Evolutionary conservation across 495 filamentous ascomycete genomes (phyloP).

Genomic region (Thermochaetoides thermophila): DNA sequence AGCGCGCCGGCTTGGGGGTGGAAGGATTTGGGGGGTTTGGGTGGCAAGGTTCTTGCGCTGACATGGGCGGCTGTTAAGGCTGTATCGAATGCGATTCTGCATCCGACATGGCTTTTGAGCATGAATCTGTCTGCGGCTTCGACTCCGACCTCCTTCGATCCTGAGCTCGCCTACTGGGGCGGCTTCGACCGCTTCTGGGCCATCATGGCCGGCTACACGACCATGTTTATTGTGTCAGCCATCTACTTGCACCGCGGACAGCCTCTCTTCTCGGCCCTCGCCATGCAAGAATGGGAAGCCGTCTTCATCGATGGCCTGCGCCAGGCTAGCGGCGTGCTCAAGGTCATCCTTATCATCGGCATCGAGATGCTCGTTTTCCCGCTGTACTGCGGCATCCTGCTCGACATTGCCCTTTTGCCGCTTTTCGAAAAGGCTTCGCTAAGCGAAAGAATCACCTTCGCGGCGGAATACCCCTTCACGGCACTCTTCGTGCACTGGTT

Average conservation of each 20-base stretch:
- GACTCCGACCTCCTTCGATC: conserved; percentile 35
- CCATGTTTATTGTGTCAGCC: conserved; percentile 56
- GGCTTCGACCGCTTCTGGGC: conserved; percentile 64
- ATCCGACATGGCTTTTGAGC: conserved; percentile 35
- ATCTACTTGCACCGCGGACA: conserved; percentile 60
- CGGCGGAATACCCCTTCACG: conserved; percentile 58
- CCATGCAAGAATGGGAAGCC: conserved; percentile 59
- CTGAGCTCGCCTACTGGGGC: conserved; percentile 59
- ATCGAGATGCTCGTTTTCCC: conserved; percentile 99
- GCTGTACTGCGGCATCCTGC: conserved; percentile 80
- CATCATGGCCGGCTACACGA: conserved; percentile 64
- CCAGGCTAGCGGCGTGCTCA: conserved; percentile 92
- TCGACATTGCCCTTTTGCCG: conserved; percentile 79
- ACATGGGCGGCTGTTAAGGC: conserved; percentile 7
- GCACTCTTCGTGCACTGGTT: conserved; percentile 98
- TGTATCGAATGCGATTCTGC: conserved; percentile 9
- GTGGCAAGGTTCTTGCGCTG: conserved; percentile 1
- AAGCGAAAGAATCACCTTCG: conserved; percentile 60
- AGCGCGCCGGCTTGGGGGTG: too few species aligned
- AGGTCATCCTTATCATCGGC: conserved; percentile 95
- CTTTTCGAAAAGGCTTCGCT: conserved; percentile 71
- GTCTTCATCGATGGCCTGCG: conserved; percentile 68
- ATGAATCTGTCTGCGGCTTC: conserved; percentile 27
- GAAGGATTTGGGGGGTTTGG: conserved; percentile 19
- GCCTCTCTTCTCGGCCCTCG: conserved; percentile 47